A percentile compares a stretch with the other conserved stretches of the same genome.
phyloP scores from a whole-genome alignment of 140 eudicot genomes.

The Ambrosia hybrid region DNA sequence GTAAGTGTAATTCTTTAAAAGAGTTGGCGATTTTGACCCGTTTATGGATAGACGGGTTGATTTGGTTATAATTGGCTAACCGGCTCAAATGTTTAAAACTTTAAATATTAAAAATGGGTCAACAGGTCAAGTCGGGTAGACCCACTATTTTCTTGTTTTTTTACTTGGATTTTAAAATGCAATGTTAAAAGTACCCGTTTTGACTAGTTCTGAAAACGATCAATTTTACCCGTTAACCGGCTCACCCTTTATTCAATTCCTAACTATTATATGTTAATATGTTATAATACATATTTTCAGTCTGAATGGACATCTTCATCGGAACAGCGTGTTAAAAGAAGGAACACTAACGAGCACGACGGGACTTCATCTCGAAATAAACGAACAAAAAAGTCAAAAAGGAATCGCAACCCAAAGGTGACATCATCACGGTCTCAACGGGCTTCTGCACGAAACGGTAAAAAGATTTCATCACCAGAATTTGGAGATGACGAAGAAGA shows the following conservation, averaged over 20 bases:
- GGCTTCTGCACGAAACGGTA: constrained; percentile 65
- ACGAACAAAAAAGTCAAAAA: constrained; percentile 51
- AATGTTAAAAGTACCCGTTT: not conserved
- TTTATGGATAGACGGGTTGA: constrained; percentile 13
- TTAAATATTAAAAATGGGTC: no score
- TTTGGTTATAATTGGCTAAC: not conserved
- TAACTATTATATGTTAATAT: constrained; percentile 15
- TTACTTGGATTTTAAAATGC: not conserved
- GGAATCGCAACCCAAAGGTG: constrained; percentile 35
- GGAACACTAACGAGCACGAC: constrained; percentile 48
- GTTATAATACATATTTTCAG: constrained; percentile 38
- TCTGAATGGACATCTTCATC: constrained; percentile 48
- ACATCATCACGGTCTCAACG: constrained; percentile 78
- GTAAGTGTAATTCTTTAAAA: constrained; percentile 41
- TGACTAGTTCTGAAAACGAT: not conserved
- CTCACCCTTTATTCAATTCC: not conserved
- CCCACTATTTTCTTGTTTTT: not conserved
- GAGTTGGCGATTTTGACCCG: not conserved
- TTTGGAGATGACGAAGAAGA: constrained; percentile 49
- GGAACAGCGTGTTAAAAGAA: constrained; percentile 62
- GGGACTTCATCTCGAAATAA: constrained; percentile 57
- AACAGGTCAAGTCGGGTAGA: not conserved
- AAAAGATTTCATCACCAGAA: constrained; percentile 41
- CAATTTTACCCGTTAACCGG: not conserved
- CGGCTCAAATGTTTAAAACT: no score